These are phyloP conservation scores for Amanita molliuscula DNA, from an alignment of 768 basidiomycete species.

Conservation along the genomic window DNA sequence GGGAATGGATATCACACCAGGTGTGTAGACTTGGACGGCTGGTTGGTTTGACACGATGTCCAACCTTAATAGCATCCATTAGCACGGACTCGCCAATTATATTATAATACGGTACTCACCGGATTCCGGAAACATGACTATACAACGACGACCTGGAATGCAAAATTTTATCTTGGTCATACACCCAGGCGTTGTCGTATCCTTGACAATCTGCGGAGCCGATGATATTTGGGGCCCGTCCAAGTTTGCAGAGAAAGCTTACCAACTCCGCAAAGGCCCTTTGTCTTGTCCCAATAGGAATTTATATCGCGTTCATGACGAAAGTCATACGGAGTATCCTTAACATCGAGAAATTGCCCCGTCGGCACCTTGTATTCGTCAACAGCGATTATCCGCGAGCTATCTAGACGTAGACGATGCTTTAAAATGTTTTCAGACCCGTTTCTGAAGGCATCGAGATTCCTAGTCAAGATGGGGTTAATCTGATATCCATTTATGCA, in stretches of 20 bases:
- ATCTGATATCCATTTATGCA: neutral
- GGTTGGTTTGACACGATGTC: slow-evolving; percentile 42
- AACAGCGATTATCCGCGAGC: slow-evolving; percentile 26
- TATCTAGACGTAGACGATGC: slow-evolving; percentile 20
- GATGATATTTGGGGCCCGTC: neutral
- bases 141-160: slow-evolving; percentile 28
- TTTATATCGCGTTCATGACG: slow-evolving; percentile 21
- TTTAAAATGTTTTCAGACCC: slow-evolving; percentile 23
- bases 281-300: slow-evolving; percentile 22
- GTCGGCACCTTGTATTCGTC: slow-evolving; percentile 29
- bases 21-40: slow-evolving; percentile 39
- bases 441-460: slow-evolving; percentile 41
- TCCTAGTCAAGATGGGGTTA: slow-evolving; percentile 19
- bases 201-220: slow-evolving; percentile 28
- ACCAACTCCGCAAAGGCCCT: slow-evolving; percentile 20
- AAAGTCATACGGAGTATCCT: slow-evolving; percentile 32
- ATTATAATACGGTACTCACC: slow-evolving; percentile 19
- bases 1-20: slow-evolving; percentile 33
- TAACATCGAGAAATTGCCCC: slow-evolving; percentile 20
- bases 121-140: slow-evolving; percentile 44
- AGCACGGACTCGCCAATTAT: neutral
- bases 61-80: slow-evolving; percentile 18
- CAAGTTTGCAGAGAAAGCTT: neutral
- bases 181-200: slow-evolving; percentile 40
- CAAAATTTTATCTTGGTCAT: slow-evolving; percentile 21